These are phyloP conservation scores for Phytophthora colocasiae DNA, from an alignment of 352 stramenopile genomes.

Conservation along the genomic window DNA sequence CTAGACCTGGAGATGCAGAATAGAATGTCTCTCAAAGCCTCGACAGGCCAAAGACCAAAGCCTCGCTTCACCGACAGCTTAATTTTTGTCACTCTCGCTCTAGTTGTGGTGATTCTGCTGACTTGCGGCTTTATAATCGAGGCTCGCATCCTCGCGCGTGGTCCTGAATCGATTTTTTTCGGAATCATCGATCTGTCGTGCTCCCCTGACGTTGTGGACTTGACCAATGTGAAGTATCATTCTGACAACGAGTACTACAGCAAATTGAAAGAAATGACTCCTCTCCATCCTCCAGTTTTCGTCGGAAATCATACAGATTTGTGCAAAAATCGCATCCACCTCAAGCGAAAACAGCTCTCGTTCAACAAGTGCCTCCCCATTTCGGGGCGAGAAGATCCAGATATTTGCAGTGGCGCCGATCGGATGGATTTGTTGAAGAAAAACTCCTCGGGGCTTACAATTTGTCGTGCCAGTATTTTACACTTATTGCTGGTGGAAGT, in stretches of 20 bases:
- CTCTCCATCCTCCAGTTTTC: constrained; percentile 32
- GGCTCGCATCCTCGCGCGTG: constrained; percentile 7
- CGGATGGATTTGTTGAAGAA: constrained; percentile 49
- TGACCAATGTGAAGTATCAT: constrained; percentile 17
- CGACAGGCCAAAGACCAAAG: constrained; percentile 8
- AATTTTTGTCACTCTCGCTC: constrained; percentile 8
- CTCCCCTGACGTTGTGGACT: constrained; percentile 11
- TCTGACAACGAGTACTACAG: constrained; percentile 29
- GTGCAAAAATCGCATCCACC: constrained; percentile 22
- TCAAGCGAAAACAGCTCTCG: constrained; percentile 14
- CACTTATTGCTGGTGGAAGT: constrained; percentile 61
- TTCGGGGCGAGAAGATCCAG: constrained; percentile 41
- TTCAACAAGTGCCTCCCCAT: constrained; percentile 55
- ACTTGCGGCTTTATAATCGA: constrained; percentile 22
- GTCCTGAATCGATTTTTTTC: constrained; percentile 5
- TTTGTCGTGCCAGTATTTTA: constrained; percentile 53
- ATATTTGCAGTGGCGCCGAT: constrained; percentile 47
- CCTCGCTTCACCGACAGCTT: constrained; percentile 4
- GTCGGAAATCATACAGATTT: constrained; percentile 17
- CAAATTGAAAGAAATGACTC: constrained; percentile 8
- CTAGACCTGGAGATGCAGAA: not conserved
- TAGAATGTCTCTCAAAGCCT: constrained; percentile 1
- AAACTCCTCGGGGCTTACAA: constrained; percentile 15
- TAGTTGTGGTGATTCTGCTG: constrained; percentile 11
- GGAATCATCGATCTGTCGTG: constrained; percentile 1